Evolutionary conservation across 2,329 filamentous ascomycete genomes (phyloP).

Genomic region (Sclerotinia trifoliorum): DNA sequence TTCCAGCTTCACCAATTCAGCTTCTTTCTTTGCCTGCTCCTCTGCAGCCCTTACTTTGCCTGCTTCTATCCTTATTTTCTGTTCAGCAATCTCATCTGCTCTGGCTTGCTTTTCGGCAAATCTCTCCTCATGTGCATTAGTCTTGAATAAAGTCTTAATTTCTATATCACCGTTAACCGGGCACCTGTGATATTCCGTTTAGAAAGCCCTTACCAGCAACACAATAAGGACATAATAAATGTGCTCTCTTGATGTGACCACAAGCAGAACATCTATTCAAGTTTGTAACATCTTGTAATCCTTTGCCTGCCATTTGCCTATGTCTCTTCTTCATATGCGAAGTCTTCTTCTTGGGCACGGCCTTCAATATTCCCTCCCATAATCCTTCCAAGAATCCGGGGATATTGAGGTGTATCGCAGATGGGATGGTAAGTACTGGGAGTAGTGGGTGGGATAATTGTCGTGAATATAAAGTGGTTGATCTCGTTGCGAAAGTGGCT

Average conservation of each 20-base stretch:
- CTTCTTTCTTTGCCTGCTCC: background rate
- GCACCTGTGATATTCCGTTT: background rate
- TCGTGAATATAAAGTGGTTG: constrained; percentile 47
- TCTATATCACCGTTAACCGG: constrained; percentile 33
- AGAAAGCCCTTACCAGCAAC: constrained; percentile 64
- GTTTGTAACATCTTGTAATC: constrained; percentile 81
- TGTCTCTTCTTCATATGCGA: constrained; percentile 94
- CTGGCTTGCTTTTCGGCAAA: constrained; percentile 7
- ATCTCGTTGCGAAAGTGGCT: constrained; percentile 45
- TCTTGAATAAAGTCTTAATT: constrained; percentile 36
- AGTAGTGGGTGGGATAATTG: constrained; percentile 50
- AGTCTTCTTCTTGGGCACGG: constrained; percentile 98
- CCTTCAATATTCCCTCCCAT: constrained; percentile 88
- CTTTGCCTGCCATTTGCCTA: constrained; percentile 94
- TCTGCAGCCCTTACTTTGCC: background rate
- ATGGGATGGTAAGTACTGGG: constrained; percentile 58
- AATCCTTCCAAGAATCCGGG: constrained; percentile 74
- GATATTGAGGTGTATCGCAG: constrained; percentile 58
- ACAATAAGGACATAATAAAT: constrained; percentile 85
- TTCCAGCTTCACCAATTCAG: background rate
- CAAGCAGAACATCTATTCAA: constrained; percentile 89
- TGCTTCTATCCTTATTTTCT: constrained; percentile 14
- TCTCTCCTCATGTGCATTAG: constrained; percentile 18
- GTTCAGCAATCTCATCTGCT: constrained; percentile 16
- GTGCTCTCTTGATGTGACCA: constrained; percentile 82